These are phyloP conservation scores for Fraxinus quadrangulata DNA, from an alignment of 257 asterid genomes.

Conservation along the genomic window DNA sequence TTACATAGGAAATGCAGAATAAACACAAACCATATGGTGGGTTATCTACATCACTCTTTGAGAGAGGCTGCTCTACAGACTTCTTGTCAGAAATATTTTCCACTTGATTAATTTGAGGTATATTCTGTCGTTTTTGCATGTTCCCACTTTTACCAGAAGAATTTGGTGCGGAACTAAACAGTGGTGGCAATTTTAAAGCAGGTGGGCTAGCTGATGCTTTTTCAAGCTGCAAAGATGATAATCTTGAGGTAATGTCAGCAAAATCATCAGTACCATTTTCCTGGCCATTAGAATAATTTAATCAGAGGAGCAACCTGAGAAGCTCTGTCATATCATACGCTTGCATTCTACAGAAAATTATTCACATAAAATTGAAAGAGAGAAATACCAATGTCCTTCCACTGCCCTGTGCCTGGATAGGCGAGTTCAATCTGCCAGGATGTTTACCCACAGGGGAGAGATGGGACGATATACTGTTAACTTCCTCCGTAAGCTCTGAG, in stretches of 20 bases:
- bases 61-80: constrained; percentile 49
- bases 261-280: constrained; percentile 70
- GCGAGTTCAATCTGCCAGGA: constrained; percentile 63
- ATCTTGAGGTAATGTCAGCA: constrained; percentile 68
- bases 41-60: constrained; percentile 45
- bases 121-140: constrained; percentile 65
- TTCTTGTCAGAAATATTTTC: constrained; percentile 57
- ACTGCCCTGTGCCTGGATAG: constrained; percentile 72
- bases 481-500: constrained; percentile 86
- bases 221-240: constrained; percentile 82
- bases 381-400: constrained; percentile 67
- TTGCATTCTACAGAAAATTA: constrained; percentile 19
- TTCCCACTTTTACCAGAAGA: constrained; percentile 85
- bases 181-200: constrained; percentile 88
- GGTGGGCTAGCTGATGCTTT: constrained; percentile 74
- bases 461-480: constrained; percentile 67
- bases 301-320: constrained; percentile 24
- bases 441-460: constrained; percentile 55
- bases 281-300: constrained; percentile 44
- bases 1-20: constrained; percentile 20
- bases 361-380: background rate
- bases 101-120: constrained; percentile 50
- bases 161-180: constrained; percentile 85
- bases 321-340: constrained; percentile 18
- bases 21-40: constrained; percentile 59